Conservation (phyloP, 1,139 yeast genomes). For the Pichia sp. region DNA sequence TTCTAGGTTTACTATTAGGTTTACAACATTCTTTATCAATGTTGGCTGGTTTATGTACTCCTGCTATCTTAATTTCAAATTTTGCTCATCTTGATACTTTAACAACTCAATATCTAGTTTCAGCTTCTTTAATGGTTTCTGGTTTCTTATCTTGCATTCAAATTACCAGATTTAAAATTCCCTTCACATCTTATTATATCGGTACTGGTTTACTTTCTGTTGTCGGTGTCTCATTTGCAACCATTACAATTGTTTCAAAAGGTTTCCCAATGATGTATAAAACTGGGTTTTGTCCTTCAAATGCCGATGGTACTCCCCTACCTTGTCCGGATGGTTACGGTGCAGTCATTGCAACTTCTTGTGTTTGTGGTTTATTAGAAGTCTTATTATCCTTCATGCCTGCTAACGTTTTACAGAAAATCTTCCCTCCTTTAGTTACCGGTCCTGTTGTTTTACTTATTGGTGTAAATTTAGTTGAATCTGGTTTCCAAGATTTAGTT, state of each 20-base stretch:
- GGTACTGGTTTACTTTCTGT: constrained; percentile 88
- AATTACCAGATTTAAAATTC: constrained; percentile 73
- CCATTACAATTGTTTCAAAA: constrained; percentile 69
- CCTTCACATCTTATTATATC: constrained; percentile 61
- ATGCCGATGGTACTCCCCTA: constrained; percentile 53
- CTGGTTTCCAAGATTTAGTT: constrained; percentile 78
- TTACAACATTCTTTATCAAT: constrained; percentile 83
- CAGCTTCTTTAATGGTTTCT: constrained; percentile 67
- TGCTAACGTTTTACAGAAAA: constrained; percentile 55
- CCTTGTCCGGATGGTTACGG: constrained; percentile 92
- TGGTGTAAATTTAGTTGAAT: constrained; percentile 58
- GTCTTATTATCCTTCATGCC: constrained; percentile 69
- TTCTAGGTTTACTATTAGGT: constrained; percentile 70
- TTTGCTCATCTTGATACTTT: constrained; percentile 50
- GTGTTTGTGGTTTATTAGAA: constrained; percentile 69
- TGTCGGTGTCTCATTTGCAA: constrained; percentile 85
- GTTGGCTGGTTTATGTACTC: constrained; percentile 89
- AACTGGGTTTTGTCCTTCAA: constrained; percentile 60
- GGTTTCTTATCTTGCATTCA: constrained; percentile 72
- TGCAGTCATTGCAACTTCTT: constrained; percentile 73
- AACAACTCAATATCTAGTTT: constrained; percentile 63
- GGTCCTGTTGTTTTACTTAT: constrained; percentile 87
- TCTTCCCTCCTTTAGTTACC: constrained; percentile 85
- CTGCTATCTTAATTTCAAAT: constrained; percentile 64
- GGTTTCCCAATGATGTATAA: constrained; percentile 77